phyloP scores from a whole-genome alignment of 2,329 filamentous ascomycete species.

The Ophiosphaerella narmari region DNA sequence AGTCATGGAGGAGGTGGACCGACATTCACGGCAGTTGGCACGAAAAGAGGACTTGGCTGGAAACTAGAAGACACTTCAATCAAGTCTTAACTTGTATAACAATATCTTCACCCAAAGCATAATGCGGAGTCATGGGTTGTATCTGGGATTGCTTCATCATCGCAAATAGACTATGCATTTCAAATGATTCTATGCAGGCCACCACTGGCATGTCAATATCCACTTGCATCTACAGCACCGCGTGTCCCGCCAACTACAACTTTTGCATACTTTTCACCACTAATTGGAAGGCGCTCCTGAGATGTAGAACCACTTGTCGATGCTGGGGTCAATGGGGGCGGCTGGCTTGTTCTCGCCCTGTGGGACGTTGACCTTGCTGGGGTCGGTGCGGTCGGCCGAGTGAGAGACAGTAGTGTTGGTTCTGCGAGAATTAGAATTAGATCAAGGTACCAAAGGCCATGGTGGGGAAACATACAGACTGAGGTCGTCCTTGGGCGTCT shows the following conservation, averaged over 20 bases:
- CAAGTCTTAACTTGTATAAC: neutral
- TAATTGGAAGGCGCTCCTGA: conserved; percentile 78
- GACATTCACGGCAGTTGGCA: conserved; percentile 81
- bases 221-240: neutral
- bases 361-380: conserved; percentile 76
- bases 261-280: conserved; percentile 9
- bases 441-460: conserved; percentile 21
- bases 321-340: conserved; percentile 90
- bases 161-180: conserved; percentile 14
- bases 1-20: conserved; percentile 84
- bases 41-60: conserved; percentile 78
- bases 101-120: conserved; percentile 18
- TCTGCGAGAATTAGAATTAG: conserved; percentile 53
- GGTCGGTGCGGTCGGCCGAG: conserved; percentile 73
- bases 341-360: conserved; percentile 77
- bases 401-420: conserved; percentile 78
- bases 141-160: conserved; percentile 8
- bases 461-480: conserved; percentile 70
- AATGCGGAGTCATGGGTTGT: conserved; percentile 31
- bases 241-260: neutral
- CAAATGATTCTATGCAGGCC: conserved; percentile 20
- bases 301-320: conserved; percentile 99
- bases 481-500: conserved; percentile 76
- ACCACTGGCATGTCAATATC: neutral
- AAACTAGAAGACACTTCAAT: conserved; percentile 26